phyloP scores from a whole-genome alignment of 2,329 filamentous ascomycete genomes.

The Fonsecaea pedrosoi region DNA sequence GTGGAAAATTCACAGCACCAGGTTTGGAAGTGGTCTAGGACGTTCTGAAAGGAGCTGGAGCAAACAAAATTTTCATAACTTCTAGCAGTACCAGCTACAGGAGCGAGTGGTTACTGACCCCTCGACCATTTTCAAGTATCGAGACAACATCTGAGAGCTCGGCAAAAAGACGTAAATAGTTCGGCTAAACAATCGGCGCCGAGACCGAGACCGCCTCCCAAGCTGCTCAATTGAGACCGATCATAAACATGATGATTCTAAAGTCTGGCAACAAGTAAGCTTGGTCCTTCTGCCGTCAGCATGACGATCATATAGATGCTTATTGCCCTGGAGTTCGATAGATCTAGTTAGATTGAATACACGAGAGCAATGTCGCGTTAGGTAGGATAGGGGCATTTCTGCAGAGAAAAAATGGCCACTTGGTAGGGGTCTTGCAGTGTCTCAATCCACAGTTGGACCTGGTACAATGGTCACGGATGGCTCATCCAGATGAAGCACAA shows the following conservation, averaged over 20 bases:
- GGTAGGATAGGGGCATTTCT: conserved; percentile 7
- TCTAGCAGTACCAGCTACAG: background rate
- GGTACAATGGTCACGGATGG: background rate
- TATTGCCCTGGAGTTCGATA: too few relatives aligned
- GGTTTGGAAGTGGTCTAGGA: background rate
- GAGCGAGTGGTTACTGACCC: background rate
- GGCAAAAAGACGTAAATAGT: background rate
- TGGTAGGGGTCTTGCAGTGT: background rate
- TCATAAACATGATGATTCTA: background rate
- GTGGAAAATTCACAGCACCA: background rate
- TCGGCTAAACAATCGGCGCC: background rate
- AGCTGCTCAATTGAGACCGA: background rate
- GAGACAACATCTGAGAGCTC: background rate
- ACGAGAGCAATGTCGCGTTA: conserved; percentile 5
- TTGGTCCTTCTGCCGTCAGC: background rate
- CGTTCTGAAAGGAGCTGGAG: background rate
- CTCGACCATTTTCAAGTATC: background rate
- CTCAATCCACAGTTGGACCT: background rate
- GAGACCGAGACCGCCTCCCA: background rate
- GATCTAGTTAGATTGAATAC: background rate
- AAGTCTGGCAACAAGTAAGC: background rate
- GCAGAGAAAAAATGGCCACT: background rate
- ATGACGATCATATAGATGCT: background rate
- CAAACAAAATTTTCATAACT: background rate
- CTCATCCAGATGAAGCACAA: background rate